Evolutionary conservation across 2,329 filamentous ascomycete genomes (phyloP), one percentile per base, ranked within the genome.

Genomic region (Trichoderma brevicompactum): DNA sequence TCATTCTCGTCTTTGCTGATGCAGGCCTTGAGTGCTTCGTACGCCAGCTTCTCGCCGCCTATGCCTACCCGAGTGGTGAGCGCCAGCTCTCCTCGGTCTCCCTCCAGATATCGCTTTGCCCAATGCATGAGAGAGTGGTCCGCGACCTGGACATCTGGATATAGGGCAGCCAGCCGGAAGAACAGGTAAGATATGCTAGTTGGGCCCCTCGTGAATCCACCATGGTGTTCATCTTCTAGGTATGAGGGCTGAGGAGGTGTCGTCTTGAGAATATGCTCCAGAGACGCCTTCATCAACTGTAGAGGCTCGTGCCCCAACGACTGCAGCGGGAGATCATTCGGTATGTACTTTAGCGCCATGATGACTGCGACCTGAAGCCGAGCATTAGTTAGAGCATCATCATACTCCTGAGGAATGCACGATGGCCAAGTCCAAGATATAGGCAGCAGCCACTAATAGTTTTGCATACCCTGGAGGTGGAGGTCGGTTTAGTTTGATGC

Each of bases 101-200:
- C 79, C 0, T 79, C 72, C 2, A 86, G 76, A 68, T 87, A 87
- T 32, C 72, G 74, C 64, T 76, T 68, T 0, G 83, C 80, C 82
- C 83, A 86, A 61, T 80, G 76, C 1, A 73, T 64, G 2, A 82
- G 73, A 1, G 74, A 72, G 65, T 82, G 79, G 1, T 77, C 77
- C 38, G 75, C 73, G 65, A 86, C 74, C 9, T 73, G 68, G 1
- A 85, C 67, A 43, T 80, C 72, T 0, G 84, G 82, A 28, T 82
- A 78, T 2, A 73, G 67, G 2, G 73, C 72, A 6, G 81, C 83
- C 2, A 86, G 75, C 8, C 78, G 77, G 23, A 84, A 79, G 72
- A 87, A 85, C 9, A 87, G 76, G 67, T 85, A 84, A 5, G 83
- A 82, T n/a, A 86, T 75, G 13, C 83, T 82, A 2, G 83, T 86